These are phyloP conservation scores for Buxus sempervirens DNA, from an alignment of 164 flowering plant species.

Conservation along the genomic window DNA sequence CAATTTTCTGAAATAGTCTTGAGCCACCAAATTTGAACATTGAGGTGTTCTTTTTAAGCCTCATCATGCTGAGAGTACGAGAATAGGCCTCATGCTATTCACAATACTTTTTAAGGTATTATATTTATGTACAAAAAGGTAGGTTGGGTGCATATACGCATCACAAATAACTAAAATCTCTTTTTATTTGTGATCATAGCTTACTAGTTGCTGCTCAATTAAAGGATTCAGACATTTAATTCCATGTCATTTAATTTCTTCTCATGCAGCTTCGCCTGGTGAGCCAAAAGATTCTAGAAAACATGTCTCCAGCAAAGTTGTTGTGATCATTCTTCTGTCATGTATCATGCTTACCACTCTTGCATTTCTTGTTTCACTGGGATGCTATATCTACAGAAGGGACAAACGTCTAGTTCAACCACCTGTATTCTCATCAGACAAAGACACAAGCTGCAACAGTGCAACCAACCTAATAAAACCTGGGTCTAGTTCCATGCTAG, in stretches of 20 bases:
- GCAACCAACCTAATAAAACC: constrained; percentile 61
- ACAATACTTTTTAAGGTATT: too few relatives aligned
- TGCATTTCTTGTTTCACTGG: constrained; percentile 55
- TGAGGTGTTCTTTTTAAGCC: too few relatives aligned
- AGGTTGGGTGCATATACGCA: too few relatives aligned
- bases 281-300: constrained; percentile 34
- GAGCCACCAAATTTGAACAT: too few relatives aligned
- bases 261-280: constrained; percentile 39
- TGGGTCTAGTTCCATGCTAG: constrained; percentile 36
- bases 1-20: too few relatives aligned
- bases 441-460: constrained; percentile 72
- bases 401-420: constrained; percentile 41
- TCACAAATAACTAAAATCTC: too few relatives aligned
- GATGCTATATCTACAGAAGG: constrained; percentile 52
- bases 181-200: too few relatives aligned
- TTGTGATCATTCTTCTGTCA: constrained; percentile 51
- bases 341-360: constrained; percentile 56
- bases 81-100: too few relatives aligned
- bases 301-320: constrained; percentile 44
- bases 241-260: constrained; percentile 12
- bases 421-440: constrained; percentile 53
- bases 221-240: background rate
- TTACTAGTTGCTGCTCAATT: background rate
- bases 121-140: too few relatives aligned
- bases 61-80: too few relatives aligned